These are phyloP conservation scores for Chamaecrista fasciculata DNA, from an alignment of 306 rosid species.

Conservation along the genomic window DNA sequence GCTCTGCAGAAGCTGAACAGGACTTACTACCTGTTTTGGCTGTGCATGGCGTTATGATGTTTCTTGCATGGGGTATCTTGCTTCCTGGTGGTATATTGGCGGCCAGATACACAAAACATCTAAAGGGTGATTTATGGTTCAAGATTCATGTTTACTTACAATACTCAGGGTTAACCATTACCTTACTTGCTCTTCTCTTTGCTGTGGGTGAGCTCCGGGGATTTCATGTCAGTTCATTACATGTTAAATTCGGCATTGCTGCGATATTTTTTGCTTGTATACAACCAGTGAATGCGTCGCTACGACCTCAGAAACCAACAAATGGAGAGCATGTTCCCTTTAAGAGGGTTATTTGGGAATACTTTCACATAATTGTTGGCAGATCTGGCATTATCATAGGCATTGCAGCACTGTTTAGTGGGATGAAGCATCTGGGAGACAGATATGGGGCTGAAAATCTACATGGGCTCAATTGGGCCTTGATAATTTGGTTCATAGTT, in stretches of 20 bases:
- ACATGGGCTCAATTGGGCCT: constrained; percentile 69
- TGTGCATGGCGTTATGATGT: constrained; percentile 96
- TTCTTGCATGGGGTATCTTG: constrained; percentile 90
- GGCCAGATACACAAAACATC: constrained; percentile 84
- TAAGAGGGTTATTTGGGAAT: constrained; percentile 79
- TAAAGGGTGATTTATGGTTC: constrained; percentile 93
- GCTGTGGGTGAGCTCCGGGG: constrained; percentile 92
- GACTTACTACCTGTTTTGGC: constrained; percentile 87
- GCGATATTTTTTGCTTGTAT: constrained; percentile 65
- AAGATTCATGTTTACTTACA: constrained; percentile 89
- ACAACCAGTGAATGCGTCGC: constrained; percentile 70
- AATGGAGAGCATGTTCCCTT: constrained; percentile 55
- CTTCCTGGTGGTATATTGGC: constrained; percentile 88
- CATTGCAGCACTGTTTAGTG: constrained; percentile 72
- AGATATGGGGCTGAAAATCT: constrained; percentile 68
- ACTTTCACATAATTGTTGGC: constrained; percentile 63
- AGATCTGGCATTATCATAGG: constrained; percentile 69
- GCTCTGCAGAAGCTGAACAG: constrained; percentile 93
- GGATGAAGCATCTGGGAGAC: constrained; percentile 86
- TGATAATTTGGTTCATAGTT: constrained; percentile 65
- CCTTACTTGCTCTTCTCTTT: constrained; percentile 80
- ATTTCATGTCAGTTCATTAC: constrained; percentile 65
- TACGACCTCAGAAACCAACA: constrained; percentile 57
- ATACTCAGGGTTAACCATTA: constrained; percentile 78
- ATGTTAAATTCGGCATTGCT: constrained; percentile 71